A percentile compares a stretch with the other conserved stretches of the same genome.
These are phyloP conservation scores for Aspergillus clavatus DNA, from an alignment of 2,329 filamentous ascomycete genomes.

Conservation along the genomic window DNA sequence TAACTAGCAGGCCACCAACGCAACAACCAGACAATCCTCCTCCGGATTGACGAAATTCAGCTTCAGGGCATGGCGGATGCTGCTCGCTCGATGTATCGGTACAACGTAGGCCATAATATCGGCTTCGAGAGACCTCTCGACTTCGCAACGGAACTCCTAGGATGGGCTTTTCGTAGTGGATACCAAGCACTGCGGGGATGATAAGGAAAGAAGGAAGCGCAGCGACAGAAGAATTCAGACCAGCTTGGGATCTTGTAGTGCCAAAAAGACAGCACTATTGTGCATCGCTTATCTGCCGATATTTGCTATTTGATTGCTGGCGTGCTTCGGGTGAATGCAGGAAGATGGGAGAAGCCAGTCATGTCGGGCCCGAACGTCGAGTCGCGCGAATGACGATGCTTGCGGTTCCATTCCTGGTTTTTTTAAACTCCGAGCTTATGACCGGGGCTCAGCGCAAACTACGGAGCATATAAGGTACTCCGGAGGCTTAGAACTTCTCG, in stretches of 20 bases:
- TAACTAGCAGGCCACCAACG: constrained; percentile 56
- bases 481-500: no score
- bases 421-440: neutral
- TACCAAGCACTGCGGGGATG: neutral
- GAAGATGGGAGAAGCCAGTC: neutral
- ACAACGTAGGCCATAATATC: constrained; percentile 81
- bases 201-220: neutral
- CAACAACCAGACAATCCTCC: constrained; percentile 78
- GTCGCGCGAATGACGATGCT: neutral
- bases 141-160: neutral
- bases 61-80: constrained; percentile 81
- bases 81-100: constrained; percentile 87
- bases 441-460: no score
- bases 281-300: neutral
- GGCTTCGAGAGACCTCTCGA: neutral
- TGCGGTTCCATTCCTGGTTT: neutral
- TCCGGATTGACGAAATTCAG: constrained; percentile 68
- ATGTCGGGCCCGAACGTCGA: neutral
- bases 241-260: neutral
- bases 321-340: neutral
- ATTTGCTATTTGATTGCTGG: neutral
- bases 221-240: neutral
- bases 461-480: no score
- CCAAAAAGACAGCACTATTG: neutral
- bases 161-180: neutral